These are phyloP conservation scores for Telopea speciosissima DNA, from an alignment of 177 flowering plant species.

Conservation along the genomic window DNA sequence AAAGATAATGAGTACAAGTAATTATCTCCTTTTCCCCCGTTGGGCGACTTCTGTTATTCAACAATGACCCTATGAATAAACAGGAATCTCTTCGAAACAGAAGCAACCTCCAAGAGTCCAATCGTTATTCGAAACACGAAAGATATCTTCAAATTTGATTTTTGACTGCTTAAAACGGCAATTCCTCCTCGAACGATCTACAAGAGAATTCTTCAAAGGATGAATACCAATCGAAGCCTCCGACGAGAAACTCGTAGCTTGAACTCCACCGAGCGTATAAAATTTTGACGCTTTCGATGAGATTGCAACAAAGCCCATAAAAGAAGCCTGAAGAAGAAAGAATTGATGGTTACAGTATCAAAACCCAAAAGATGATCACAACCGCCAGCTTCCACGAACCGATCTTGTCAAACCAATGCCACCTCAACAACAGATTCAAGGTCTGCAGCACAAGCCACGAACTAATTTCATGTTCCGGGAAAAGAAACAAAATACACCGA, in stretches of 20 bases:
- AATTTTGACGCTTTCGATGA: background rate
- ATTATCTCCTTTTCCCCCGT: conserved; percentile 8
- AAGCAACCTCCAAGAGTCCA: too few relatives aligned
- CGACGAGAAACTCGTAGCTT: background rate
- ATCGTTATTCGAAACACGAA: too few relatives aligned
- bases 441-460: background rate
- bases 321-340: background rate
- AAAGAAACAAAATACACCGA: background rate
- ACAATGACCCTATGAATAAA: background rate
- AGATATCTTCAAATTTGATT: too few relatives aligned
- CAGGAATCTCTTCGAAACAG: background rate
- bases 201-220: background rate
- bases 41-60: background rate
- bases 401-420: background rate
- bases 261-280: background rate
- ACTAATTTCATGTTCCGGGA: background rate
- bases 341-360: background rate
- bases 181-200: background rate
- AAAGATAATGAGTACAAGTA: conserved; percentile 13
- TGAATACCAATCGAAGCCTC: background rate
- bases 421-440: background rate
- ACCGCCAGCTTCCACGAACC: background rate
- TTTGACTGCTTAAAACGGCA: too few relatives aligned
- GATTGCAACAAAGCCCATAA: background rate
- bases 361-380: background rate